Base-by-base conservation (phyloP, 805 yeast genomes). In the Starmera caribaea region DNA sequence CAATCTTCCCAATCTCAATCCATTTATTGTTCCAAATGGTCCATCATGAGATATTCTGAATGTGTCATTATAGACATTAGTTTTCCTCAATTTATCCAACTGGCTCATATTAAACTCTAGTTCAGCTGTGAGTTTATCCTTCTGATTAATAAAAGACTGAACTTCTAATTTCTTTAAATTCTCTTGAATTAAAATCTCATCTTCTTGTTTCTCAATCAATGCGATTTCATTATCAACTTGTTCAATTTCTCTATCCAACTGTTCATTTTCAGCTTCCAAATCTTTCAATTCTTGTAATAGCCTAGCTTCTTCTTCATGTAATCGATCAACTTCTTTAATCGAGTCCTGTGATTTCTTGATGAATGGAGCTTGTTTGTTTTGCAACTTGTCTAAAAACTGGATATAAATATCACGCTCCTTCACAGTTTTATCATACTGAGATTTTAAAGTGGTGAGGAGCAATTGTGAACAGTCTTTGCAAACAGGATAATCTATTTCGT, bases 1-100 rank as follows among this genome's bases (percentile, higher is more conserved):
- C 36, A 76, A 57, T 12, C 77, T 66, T 0, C 97, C 97, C n/a
- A 90, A 57, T 41, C 96, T 62, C 21, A 86, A 66, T 0, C 89
- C 90, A 59, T 89, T 89, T 28, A 89, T 90, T 1, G 92, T 81
- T 0, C 94, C 96, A 61, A 84, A 86, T 29, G 75, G 74, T 5
- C 90, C 92, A 45, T 84, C 86, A 46, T 80, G 83, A 2, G 94
- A 83, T 7, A 92, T 89, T 42, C 79, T 71, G 57, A 90, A 92
- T 0, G 87, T 76, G 47, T 81, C 90, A 44, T 76, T 82, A 59
- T 81, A 89, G 1, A 90, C 88, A 55, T 92, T 89, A 6, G 88
- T 68, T 38, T 74, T 75, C 42, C 95, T 65, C 21, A 92, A 65
- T 32, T 73, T 71, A 46, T 86, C 90, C 34, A 89, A 61, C 45